Conservation (phyloP, 2,329 filamentous ascomycete species). For the Cercospora zeina region DNA sequence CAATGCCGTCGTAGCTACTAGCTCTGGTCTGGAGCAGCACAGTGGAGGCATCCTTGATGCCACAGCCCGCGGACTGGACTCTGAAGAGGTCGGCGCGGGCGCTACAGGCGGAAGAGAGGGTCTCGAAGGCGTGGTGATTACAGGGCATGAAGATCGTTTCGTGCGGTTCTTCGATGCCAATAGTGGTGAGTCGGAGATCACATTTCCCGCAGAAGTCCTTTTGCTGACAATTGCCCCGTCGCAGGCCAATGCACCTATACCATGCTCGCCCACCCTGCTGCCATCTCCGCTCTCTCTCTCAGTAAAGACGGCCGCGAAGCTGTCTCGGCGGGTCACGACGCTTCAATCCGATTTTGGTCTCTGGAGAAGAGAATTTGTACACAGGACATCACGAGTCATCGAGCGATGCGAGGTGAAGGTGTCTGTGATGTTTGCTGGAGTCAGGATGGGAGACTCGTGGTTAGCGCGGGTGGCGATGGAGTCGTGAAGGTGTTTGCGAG, state of each 20-base stretch:
- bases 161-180: slow-evolving; percentile 98
- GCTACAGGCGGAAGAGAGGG: slow-evolving; percentile 75
- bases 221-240: slow-evolving; percentile 21
- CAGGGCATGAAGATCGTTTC: slow-evolving; percentile 92
- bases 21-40: slow-evolving; percentile 68
- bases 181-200: slow-evolving; percentile 69
- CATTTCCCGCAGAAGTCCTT: background rate
- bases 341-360: slow-evolving; percentile 93
- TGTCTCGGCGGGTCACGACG: slow-evolving; percentile 93
- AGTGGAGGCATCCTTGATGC: slow-evolving; percentile 59
- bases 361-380: slow-evolving; percentile 93
- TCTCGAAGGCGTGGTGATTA: slow-evolving; percentile 91
- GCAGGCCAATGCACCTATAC: slow-evolving; percentile 97
- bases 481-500: slow-evolving; percentile 85
- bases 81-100: slow-evolving; percentile 72
- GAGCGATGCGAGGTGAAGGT: slow-evolving; percentile 92
- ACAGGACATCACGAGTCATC: slow-evolving; percentile 90
- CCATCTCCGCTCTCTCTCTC: slow-evolving; percentile 87
- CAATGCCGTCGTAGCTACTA: slow-evolving; percentile 84
- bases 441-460: slow-evolving; percentile 89
- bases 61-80: slow-evolving; percentile 63
- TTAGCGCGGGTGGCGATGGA: slow-evolving; percentile 91
- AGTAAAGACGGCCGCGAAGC: slow-evolving; percentile 92
- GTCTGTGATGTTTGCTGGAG: slow-evolving; percentile 96
- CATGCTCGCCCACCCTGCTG: slow-evolving; percentile 93